phyloP scores from a whole-genome alignment of 345 rosid species.

The Gossypioides kirkii region DNA sequence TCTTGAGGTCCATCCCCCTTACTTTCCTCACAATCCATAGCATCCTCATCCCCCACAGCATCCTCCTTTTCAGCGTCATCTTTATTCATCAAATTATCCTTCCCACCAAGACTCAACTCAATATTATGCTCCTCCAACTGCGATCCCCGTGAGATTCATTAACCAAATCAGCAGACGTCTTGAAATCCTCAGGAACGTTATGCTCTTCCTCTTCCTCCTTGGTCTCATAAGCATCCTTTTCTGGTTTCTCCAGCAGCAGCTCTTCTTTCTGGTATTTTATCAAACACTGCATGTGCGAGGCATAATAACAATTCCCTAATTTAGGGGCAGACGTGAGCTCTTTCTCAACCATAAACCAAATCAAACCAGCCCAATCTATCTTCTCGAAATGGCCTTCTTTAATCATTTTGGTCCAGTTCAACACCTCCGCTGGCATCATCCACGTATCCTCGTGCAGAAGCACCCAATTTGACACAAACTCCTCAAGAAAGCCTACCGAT shows the following conservation, averaged over 20 bases:
- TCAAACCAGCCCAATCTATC: conserved; percentile 65
- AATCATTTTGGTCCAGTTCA: conserved; percentile 37
- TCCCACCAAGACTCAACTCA: conserved; percentile 59
- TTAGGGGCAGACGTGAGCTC: conserved; percentile 44
- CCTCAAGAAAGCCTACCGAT: conserved; percentile 43
- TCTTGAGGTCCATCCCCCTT: conserved; percentile 28
- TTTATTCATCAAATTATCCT: conserved; percentile 32
- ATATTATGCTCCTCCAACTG: conserved; percentile 56
- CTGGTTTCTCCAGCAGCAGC: conserved; percentile 27
- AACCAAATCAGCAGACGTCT: conserved; percentile 27
- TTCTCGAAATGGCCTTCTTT: conserved; percentile 63
- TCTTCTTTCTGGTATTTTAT: conserved; percentile 48
- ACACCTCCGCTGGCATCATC: conserved; percentile 60
- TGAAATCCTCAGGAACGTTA: conserved; percentile 19
- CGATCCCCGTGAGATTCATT: conserved; percentile 25
- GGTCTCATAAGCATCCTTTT: conserved; percentile 28
- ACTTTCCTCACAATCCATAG: conserved; percentile 44
- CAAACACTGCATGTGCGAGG: conserved; percentile 80
- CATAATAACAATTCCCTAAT: conserved; percentile 66
- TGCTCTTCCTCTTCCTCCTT: conserved; percentile 36
- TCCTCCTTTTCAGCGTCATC: conserved; percentile 16
- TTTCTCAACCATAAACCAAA: conserved; percentile 91
- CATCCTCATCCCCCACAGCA: conserved; percentile 18
- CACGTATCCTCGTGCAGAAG: conserved; percentile 75
- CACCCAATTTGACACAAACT: conserved; percentile 61